Base-by-base conservation (phyloP, 352 stramenopile genomes). In the Peronospora farinosa region DNA sequence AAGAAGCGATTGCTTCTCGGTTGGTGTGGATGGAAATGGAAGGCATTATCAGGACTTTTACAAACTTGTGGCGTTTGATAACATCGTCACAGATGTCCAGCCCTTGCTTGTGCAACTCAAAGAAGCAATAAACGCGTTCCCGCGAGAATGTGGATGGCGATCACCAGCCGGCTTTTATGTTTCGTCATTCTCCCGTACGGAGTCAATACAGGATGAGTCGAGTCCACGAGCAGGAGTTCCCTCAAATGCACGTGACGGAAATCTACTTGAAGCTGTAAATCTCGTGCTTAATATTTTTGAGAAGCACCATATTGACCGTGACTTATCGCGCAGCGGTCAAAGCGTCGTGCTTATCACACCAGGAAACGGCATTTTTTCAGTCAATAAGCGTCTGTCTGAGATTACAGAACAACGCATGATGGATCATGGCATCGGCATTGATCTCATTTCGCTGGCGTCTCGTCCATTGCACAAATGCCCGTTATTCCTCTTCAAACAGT, bases 361-460 rank as follows among this genome's bases (percentile, higher is more conserved):
- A 5, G 95, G 95, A 16, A 94, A 88, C 60, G 95, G 96, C 30
- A 96, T 98, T 37, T 98, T 99, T 74, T 88, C 96, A 0, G 95
- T 98, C 2, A 96, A 98, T 60, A 93, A 93, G 57, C 79, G 80
- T 21, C 74, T 98, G 17, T 85, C 89, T n/a, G 79, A 92, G 47
- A 98, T 98, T 47, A 99, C 96, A 12, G 97, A 98, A 55, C 95
- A 99, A 72, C 78, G 97, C 25, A 99, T 99, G 96, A 98, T 99
- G 95, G 96, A 99, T 60, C 96, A 98, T 66, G 97, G 95, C 37
- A 98, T 99, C 54, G 97, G 97, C 30, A 98, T 97, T 54, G 97
- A 99, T 67, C 91, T 98, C 63, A 85, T 99, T 27, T 97, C 90
- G 27, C 96, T 72, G 10, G 84, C 92, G 3, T 85, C 96, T 21